Conservation (phyloP, 78 protist genomes). For the Protostelium mycophagum region DNA sequence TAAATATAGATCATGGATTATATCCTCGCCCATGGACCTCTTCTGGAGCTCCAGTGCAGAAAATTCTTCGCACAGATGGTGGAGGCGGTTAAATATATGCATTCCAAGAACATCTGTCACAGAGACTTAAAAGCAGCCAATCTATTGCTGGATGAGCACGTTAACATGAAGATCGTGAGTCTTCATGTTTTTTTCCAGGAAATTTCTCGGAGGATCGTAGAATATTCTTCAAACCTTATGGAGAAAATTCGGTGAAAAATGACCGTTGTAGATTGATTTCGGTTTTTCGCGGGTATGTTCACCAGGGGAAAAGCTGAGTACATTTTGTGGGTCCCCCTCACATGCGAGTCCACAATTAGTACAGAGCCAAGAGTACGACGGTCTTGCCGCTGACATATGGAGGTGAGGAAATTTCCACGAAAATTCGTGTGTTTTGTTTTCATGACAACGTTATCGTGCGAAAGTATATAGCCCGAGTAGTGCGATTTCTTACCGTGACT, state of each 20-base stretch:
- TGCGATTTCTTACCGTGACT: no score
- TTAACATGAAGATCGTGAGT: slow-evolving; percentile 74
- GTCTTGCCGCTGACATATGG: slow-evolving; percentile 92
- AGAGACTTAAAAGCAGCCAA: slow-evolving; percentile 88
- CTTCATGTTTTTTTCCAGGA: neutral
- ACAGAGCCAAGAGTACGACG: slow-evolving; percentile 62
- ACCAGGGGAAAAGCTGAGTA: slow-evolving; percentile 66
- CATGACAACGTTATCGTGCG: no score
- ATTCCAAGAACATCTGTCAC: slow-evolving; percentile 48
- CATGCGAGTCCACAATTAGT: slow-evolving; percentile 86
- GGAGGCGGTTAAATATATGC: slow-evolving; percentile 79
- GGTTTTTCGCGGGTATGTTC: slow-evolving; percentile 72
- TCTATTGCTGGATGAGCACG: slow-evolving; percentile 75
- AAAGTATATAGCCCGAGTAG: no score
- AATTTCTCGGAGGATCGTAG: no score
- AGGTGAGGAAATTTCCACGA: no score
- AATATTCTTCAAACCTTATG: no score
- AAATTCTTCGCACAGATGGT: slow-evolving; percentile 73
- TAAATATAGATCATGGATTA: slow-evolving; percentile 70
- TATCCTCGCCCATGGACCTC: slow-evolving; percentile 68
- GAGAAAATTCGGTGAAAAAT: neutral
- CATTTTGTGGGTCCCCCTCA: slow-evolving; percentile 89
- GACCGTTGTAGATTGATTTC: slow-evolving; percentile 64
- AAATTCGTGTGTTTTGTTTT: no score
- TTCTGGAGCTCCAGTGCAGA: slow-evolving; percentile 75